These are phyloP conservation scores for Vanrija pseudolonga DNA, from an alignment of 1,284 basidiomycete species.

Conservation along the genomic window DNA sequence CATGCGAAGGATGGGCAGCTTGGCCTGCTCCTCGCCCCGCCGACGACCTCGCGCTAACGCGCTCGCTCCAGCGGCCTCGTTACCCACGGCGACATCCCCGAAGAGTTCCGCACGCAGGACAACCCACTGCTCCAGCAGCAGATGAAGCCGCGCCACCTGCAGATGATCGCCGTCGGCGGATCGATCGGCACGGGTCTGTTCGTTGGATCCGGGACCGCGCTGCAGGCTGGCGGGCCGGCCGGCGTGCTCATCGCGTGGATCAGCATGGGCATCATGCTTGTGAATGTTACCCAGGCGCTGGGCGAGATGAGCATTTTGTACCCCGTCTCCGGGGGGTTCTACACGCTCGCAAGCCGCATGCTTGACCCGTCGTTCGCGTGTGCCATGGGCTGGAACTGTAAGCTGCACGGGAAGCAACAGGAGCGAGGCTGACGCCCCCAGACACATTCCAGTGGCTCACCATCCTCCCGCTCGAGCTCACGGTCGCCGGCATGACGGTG, in stretches of 20 bases:
- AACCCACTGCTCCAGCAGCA: constrained; percentile 48
- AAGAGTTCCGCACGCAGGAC: constrained; percentile 30
- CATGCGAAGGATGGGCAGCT: too few relatives aligned
- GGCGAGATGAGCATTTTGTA: constrained; percentile 52
- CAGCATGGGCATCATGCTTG: constrained; percentile 30
- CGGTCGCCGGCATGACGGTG: constrained; percentile 44
- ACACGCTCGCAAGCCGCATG: constrained; percentile 45
- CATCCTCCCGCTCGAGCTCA: constrained; percentile 48
- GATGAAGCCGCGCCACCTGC: constrained; percentile 48
- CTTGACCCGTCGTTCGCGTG: constrained; percentile 42
- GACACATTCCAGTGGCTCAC: constrained; percentile 47
- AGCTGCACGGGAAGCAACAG: constrained; percentile 1
- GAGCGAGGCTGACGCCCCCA: not conserved
- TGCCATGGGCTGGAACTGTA: constrained; percentile 49
- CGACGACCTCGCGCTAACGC: not conserved
- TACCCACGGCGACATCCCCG: constrained; percentile 34
- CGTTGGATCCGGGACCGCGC: constrained; percentile 52
- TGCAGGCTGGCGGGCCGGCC: constrained; percentile 52
- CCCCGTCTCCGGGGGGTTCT: constrained; percentile 53
- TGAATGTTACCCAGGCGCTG: constrained; percentile 43
- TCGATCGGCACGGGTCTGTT: constrained; percentile 20
- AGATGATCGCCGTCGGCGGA: constrained; percentile 52
- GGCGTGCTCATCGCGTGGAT: constrained; percentile 50
- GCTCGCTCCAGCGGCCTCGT: constrained; percentile 27
- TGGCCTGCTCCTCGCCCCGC: too few relatives aligned